Percentiles rank a stretch among this genome's conserved stretches.
Evolutionary conservation across 192 early-diverging fungal genomes (phyloP).

Genomic region (Haplosporangium gracile): DNA sequence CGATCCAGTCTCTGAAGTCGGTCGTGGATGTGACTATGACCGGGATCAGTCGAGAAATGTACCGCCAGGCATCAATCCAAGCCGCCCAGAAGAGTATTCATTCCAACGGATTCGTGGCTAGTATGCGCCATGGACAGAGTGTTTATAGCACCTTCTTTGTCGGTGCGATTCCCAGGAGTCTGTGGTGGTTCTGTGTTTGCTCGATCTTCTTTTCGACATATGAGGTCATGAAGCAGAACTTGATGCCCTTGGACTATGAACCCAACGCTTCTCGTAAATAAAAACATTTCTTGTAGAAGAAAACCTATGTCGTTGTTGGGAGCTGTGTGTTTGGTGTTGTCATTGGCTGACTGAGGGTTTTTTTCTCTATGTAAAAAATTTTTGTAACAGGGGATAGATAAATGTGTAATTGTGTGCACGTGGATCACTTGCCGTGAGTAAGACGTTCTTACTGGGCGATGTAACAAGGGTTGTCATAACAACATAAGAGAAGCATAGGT

Average conservation of each 20-base stretch:
- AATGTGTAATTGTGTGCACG: too few species aligned
- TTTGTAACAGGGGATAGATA: too few species aligned
- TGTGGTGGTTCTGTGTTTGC: conserved; percentile 86
- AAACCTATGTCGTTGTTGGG: too few species aligned
- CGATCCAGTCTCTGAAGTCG: neutral
- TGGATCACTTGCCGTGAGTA: too few species aligned
- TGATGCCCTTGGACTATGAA: conserved; percentile 56
- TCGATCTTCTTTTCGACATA: conserved; percentile 84
- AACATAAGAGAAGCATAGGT: too few species aligned
- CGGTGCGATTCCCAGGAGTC: conserved; percentile 69
- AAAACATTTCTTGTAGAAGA: conserved; percentile 1
- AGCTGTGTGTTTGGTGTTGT: neutral
- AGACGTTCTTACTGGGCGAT: too few species aligned
- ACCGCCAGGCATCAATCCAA: conserved; percentile 29
- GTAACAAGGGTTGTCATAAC: too few species aligned
- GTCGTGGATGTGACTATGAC: conserved; percentile 56
- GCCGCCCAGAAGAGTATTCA: conserved; percentile 18
- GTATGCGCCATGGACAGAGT: conserved; percentile 26
- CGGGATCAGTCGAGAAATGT: conserved; percentile 44
- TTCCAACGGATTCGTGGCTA: conserved; percentile 23
- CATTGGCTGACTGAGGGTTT: neutral
- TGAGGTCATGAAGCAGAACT: conserved; percentile 64
- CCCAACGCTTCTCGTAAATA: neutral
- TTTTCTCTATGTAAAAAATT: too few species aligned
- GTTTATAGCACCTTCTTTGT: conserved; percentile 70